Evolutionary conservation across 768 basidiomycete species (phyloP), one percentile per base, ranked within the genome.

Genomic region (Leucocoprinus sp.): DNA sequence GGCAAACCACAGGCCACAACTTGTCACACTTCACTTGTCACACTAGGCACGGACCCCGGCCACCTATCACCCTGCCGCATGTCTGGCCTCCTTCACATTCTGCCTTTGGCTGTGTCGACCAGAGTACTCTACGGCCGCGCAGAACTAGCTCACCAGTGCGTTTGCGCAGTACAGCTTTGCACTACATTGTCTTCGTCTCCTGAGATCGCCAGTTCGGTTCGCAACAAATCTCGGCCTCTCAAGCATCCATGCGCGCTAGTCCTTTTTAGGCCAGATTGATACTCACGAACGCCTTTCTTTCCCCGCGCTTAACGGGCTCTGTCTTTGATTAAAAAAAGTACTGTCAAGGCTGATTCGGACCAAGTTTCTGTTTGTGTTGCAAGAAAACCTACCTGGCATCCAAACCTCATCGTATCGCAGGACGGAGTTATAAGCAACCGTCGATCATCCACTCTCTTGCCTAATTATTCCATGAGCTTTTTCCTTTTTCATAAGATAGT

Each of bases 241-340:
- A 45, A 50, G 44, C 39, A n/a, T 36, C 33, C 35, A 39, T 23
- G 19, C 14, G 26, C 40, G 39, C 45, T 41, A 42, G 28, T 6
- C 50, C 47, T 26, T 39, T 48, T 40, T 37, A 21, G 47, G 50
- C n/a, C 34, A 48, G 37, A 44, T 51, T 47, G 18, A 17, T 36
- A 51, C 44, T 38, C 50, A 43, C 46, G 29, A 31, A 14, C 31
- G 31, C 31, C 9, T 8, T 14, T 26, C n/a, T 48, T 45, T 33
- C 42, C 38, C 50, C 50, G 50, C 50, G 42, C 47, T 52, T 44
- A 45, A 40, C 46, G 46, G 46, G 5, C 31, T 14, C 31, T 14
- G n/a, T n/a, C 26, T 27, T 27, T 31, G 8, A n/a, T 31, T 31
- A 31, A n/a, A 31, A n/a, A 31, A 12, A 27, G 26, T 27, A 11